Percentiles rank a stretch among this genome's conserved stretches.
Conservation (phyloP, 495 filamentous ascomycete species). For the Daldinia loculata region DNA sequence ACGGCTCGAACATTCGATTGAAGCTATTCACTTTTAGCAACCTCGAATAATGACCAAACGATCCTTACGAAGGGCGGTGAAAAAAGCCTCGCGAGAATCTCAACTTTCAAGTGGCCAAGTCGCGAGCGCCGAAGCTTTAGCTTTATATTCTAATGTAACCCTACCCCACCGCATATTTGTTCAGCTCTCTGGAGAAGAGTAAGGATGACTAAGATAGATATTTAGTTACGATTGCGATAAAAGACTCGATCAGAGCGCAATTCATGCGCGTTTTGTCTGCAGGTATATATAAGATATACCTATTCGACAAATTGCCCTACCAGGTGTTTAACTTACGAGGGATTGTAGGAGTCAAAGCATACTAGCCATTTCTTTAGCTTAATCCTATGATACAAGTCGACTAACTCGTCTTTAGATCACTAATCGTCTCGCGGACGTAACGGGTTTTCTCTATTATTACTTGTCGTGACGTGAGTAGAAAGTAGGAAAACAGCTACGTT, state of each 20-base stretch:
- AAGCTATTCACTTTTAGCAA: neutral
- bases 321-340: neutral
- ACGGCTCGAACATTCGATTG: neutral
- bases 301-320: no score
- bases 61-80: neutral
- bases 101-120: constrained; percentile 10
- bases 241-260: neutral
- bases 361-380: neutral
- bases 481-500: no score
- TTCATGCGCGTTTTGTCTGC: neutral
- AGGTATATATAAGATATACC: no score
- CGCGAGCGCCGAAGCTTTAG: constrained; percentile 17
- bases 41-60: neutral
- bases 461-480: no score
- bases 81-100: neutral
- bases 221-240: neutral
- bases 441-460: no score
- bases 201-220: neutral
- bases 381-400: neutral
- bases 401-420: neutral
- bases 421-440: neutral
- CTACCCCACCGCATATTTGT: constrained; percentile 11
- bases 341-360: neutral
- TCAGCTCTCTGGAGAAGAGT: neutral
- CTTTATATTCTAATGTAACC: constrained; percentile 13